Base-by-base conservation (phyloP, 2,329 filamentous ascomycete species). In the Beauveria pseudobassiana region DNA sequence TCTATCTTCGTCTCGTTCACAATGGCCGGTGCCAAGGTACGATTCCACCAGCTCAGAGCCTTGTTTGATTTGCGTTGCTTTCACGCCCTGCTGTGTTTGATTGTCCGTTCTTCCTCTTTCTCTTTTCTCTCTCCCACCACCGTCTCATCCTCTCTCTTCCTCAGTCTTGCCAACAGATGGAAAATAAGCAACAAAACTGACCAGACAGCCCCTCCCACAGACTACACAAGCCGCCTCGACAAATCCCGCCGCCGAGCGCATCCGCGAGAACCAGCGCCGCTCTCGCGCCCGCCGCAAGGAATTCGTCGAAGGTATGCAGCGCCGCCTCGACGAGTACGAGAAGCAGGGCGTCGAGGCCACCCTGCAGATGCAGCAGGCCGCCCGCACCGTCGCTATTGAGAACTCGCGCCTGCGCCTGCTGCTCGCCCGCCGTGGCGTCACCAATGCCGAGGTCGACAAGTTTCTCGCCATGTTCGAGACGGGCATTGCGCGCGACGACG, bases 181-280 rank as follows among this genome's bases (percentile, higher is more conserved):
- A 38, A 7, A 2, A 6, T 5, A 10, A 30, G 20, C n/a, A 54
- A n/a, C 9, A 56, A 57, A 20, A 46, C 22, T 28, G 42, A 50
- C 16, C 18, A 26, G 5, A 45, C 16, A 46, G 20, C 24, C 12
- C 14, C 28, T 5, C 38, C 22, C 60, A 10, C 49, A 42, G 42
- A 54, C 42, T 6, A 26, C 46, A 40, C 51, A 54, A 26, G n/a
- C 28, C 22, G 55, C 62, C 30, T 65, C 70, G 53, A 55, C 53
- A 40, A 68, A 65, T 43, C 65, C 71, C 34, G 66, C 67, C 51
- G 67, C 67, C 16, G 66, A 64, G 42, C 76, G 76, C 61, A 77
- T 78, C 65, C 76, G 80, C 65, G 77, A 82, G 64, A 83, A 81
- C 68, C 82, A 84, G 71, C 79, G 81, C 52, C 78, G 78, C 42